Conservation (phyloP, 352 stramenopile genomes). For the Pythium folliculosum region DNA sequence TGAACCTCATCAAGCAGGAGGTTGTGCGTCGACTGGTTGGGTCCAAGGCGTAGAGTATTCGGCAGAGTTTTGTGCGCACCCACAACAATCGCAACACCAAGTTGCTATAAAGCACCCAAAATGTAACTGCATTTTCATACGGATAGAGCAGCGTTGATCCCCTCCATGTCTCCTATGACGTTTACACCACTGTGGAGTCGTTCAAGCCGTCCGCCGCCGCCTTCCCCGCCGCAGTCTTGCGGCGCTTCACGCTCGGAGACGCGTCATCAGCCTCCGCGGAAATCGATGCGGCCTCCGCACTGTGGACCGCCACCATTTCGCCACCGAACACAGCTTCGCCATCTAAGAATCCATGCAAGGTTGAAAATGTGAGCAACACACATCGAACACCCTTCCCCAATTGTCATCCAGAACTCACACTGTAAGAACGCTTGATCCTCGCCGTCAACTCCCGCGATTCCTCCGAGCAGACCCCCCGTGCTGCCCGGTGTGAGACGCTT, state of each 20-base stretch:
- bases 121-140: constrained; percentile 19
- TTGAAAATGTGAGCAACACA: not conserved
- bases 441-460: constrained; percentile 17
- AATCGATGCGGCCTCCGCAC: not conserved
- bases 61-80: not conserved
- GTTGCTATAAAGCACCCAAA: not conserved
- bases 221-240: constrained; percentile 12
- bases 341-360: constrained; percentile 13
- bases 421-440: constrained; percentile 25
- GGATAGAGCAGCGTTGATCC: not conserved
- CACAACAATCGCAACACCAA: not conserved
- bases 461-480: constrained; percentile 19
- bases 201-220: constrained; percentile 9
- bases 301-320: constrained; percentile 18
- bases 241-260: constrained; percentile 24
- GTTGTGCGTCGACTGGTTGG: constrained; percentile 54
- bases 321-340: constrained; percentile 26
- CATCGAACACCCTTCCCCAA: not conserved
- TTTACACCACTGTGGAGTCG: constrained; percentile 23
- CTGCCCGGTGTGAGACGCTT: constrained; percentile 41
- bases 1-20: constrained; percentile 67
- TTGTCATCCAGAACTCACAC: constrained; percentile 15
- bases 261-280: constrained; percentile 2
- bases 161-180: not conserved
- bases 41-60: constrained; percentile 13